Base-by-base conservation (phyloP, 1,139 yeast species). In the Taphrina flavorubra region DNA sequence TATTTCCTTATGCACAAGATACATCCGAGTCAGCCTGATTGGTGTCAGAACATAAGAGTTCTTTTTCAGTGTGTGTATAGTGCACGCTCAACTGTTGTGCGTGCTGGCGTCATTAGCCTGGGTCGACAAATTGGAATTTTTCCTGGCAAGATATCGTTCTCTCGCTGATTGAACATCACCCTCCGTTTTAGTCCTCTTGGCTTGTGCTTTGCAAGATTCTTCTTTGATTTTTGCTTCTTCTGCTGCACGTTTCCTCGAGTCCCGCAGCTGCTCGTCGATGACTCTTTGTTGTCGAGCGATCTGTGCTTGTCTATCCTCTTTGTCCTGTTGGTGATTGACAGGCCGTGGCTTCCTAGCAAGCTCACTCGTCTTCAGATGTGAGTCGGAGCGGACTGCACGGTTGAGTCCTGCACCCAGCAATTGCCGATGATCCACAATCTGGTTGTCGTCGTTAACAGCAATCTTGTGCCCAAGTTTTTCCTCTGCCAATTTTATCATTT, bases 221-320 rank as follows among this genome's bases (percentile, higher is more conserved):
- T 72, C 70, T 44, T 56, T 63, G 11, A 10, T 7, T 13, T 13
- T 31, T 80, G 80, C 75, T 82, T 79, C 79, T 81, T 82, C 76
- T 79, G 82, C 79, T 80, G 81, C 74, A 80, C 80, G 57, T 80
- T 78, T 75, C 80, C 82, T 74, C 80, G 81, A 76, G 79, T 81
- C 55, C 80, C 84, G 74, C 81, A 81, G 37, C 83, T 78, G 47
- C 83, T 82, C 70, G 79, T 84, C 72, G 79, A 77, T 75, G 80
- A 84, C 64, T 81, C 84, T 76, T 82, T 84, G 77, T 81, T 83
- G 77, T 34, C 68, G 57, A 8, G 13, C 63, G 16, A 69, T 56
- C 65, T 58, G 60, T 42, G 64, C 65, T 14, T 59, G 46, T 18
- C 69, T 39, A 13, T 58, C 68, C 31, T 49, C 68, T 8, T 60